Conservation (phyloP, 2,329 filamentous ascomycete genomes). For the Biscogniauxia sp. region DNA sequence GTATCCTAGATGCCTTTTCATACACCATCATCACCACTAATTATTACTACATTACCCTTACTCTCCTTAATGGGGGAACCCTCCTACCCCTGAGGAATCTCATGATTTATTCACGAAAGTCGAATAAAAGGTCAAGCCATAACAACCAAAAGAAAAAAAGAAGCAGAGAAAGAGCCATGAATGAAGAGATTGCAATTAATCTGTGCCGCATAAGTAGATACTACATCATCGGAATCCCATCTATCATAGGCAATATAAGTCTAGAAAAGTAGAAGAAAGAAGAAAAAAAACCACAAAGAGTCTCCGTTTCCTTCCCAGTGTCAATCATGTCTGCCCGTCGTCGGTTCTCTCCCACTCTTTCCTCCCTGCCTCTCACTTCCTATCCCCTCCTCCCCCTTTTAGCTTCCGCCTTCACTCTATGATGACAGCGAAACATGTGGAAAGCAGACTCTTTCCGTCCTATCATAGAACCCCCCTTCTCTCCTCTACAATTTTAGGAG, state of each 20-base stretch:
- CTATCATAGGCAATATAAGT: background rate
- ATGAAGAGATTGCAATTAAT: slow-evolving; percentile 6
- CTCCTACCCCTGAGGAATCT: too few species aligned
- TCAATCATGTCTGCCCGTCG: background rate
- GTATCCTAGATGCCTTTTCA: too few species aligned
- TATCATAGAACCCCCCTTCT: background rate
- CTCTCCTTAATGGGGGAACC: too few species aligned
- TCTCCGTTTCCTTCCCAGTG: background rate
- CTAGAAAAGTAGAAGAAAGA: background rate
- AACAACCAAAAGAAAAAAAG: background rate
- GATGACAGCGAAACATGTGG: background rate
- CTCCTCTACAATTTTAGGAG: slow-evolving; percentile 1
- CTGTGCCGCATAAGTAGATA: slow-evolving; percentile 13
- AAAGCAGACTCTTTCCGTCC: too few species aligned
- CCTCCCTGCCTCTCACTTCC: background rate
- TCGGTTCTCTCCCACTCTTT: background rate
- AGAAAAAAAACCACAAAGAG: background rate
- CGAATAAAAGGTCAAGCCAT: too few species aligned
- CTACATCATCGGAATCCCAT: slow-evolving; percentile 8
- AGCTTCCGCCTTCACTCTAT: background rate
- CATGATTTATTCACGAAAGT: too few species aligned
- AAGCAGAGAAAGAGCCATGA: background rate
- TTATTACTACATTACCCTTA: too few species aligned
- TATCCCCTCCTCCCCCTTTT: background rate
- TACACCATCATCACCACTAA: too few species aligned